These are phyloP conservation scores for Termitomyces sp. DNA, from an alignment of 768 basidiomycete genomes.

Conservation along the genomic window DNA sequence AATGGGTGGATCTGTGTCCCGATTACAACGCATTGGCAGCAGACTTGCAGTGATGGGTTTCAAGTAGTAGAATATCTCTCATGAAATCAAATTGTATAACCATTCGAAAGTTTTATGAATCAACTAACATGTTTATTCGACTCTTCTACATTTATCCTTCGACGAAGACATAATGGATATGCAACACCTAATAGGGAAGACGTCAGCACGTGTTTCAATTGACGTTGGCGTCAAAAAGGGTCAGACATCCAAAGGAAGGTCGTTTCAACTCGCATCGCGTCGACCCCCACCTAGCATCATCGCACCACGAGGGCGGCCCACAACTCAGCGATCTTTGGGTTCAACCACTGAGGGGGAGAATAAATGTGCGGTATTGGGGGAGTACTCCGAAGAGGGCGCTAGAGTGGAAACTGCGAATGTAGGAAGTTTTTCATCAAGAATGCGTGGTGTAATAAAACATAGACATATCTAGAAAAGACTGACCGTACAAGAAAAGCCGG, in stretches of 20 bases:
- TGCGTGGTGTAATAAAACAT: conserved; percentile 3
- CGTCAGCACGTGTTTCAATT: background rate
- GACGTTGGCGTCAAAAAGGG: conserved; percentile 8
- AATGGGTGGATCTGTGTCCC: conserved; percentile 24
- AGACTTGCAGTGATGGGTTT: conserved; percentile 19
- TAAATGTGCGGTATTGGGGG: conserved; percentile 68
- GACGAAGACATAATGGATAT: background rate
- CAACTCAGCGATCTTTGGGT: conserved; percentile 61
- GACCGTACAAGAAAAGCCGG: background rate
- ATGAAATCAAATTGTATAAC: background rate
- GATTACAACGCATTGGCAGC: conserved; percentile 19
- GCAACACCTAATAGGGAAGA: background rate
- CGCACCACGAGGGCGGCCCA: conserved; percentile 68
- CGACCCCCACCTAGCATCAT: conserved; percentile 76
- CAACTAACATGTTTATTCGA: background rate
- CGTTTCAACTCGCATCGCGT: conserved; percentile 61
- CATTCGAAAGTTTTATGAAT: background rate
- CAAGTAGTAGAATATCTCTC: background rate
- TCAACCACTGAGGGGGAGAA: conserved; percentile 67
- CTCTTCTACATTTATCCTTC: no score
- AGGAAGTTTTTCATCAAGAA: conserved; percentile 53
- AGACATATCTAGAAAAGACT: background rate
- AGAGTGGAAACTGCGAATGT: conserved; percentile 89
- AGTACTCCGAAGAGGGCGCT: conserved; percentile 73
- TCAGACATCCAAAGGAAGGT: conserved; percentile 95